Evolutionary conservation across 2,329 filamentous ascomycete species (phyloP), one percentile per base, ranked within the genome.

Genomic region (Pleurostoma richardsiae): DNA sequence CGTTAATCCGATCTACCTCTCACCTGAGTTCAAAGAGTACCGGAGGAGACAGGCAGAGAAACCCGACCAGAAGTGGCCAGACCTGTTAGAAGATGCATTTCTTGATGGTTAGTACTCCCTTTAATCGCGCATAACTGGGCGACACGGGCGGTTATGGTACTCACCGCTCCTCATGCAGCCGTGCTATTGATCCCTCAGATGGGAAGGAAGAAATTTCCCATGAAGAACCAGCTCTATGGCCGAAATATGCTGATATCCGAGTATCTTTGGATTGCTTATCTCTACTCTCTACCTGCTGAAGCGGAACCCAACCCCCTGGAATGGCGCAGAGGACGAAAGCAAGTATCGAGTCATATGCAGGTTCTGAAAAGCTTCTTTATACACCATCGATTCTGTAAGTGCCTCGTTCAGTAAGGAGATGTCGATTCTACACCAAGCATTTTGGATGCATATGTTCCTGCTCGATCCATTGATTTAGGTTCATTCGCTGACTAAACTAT

Each of bases 281-380:
- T n/a, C n/a, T n/a, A n/a, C n/a, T n/a, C n/a, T n/a, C n/a, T n/a
- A n/a, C n/a, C n/a, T n/a, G n/a, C n/a, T 49, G 69, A 72, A 5
- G 71, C 70, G 80, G 48, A n/a, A n/a, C n/a, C n/a, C n/a, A n/a
- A n/a, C n/a, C n/a, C n/a, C n/a, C n/a, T n/a, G n/a, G n/a, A n/a
- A n/a, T n/a, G n/a, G n/a, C n/a, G n/a, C n/a, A n/a, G n/a, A n/a
- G n/a, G n/a, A n/a, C 70, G 80, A 47, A 86, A 86, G 60, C 82
- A 85, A 56, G 80, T 86, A 4, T 86, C 82, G 3, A 85, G 82
- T 58, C 83, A 86, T 57, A 85, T 86, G 58, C 83, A 86, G 58
- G 83, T 86, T 6, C 67, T 86, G 46, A 85, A 85, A 66, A 79
- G 78, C 44, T 83, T 85, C 60, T 79, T 86, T 53, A 72, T 75